phyloP scores from a whole-genome alignment of 768 basidiomycete species.

The Postia placenta region DNA sequence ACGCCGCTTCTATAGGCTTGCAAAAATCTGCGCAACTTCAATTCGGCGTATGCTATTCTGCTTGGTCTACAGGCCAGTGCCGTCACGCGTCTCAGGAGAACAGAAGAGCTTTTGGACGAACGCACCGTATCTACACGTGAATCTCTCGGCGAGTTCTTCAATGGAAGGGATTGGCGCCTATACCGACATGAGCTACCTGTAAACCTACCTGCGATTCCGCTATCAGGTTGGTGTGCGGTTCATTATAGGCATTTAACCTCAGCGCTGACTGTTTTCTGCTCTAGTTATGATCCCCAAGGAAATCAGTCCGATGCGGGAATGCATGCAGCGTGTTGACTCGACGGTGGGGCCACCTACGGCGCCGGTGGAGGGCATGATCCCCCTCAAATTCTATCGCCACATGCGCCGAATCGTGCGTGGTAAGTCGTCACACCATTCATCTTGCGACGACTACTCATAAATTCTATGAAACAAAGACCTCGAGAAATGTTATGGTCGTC shows the following conservation, averaged over 20 bases:
- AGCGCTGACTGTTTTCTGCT: neutral
- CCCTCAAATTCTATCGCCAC: slow-evolving; percentile 2
- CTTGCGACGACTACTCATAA: neutral
- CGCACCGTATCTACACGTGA: neutral
- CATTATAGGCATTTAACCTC: neutral
- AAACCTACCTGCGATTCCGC: slow-evolving; percentile 1
- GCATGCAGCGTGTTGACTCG: neutral
- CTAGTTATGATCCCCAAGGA: neutral
- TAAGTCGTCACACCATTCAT: neutral
- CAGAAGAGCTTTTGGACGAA: neutral
- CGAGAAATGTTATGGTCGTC: slow-evolving; percentile 1
- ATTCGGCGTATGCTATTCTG: slow-evolving; percentile 6
- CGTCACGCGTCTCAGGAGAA: neutral
- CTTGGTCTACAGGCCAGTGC: neutral
- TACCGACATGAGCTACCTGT: slow-evolving; percentile 1
- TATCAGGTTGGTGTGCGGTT: neutral
- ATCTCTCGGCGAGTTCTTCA: neutral
- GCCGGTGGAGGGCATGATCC: neutral
- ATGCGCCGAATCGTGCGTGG: slow-evolving; percentile 4
- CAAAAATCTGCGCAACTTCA: slow-evolving; percentile 6
- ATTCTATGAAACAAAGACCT: too few relatives aligned
- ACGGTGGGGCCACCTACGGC: neutral
- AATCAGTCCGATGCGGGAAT: neutral
- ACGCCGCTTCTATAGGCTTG: slow-evolving; percentile 1
- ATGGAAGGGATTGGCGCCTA: neutral